Evolutionary conservation across 2,329 filamentous ascomycete genomes (phyloP), one percentile per base, ranked within the genome.

Genomic region (Rhytidhysteron rufulum): DNA sequence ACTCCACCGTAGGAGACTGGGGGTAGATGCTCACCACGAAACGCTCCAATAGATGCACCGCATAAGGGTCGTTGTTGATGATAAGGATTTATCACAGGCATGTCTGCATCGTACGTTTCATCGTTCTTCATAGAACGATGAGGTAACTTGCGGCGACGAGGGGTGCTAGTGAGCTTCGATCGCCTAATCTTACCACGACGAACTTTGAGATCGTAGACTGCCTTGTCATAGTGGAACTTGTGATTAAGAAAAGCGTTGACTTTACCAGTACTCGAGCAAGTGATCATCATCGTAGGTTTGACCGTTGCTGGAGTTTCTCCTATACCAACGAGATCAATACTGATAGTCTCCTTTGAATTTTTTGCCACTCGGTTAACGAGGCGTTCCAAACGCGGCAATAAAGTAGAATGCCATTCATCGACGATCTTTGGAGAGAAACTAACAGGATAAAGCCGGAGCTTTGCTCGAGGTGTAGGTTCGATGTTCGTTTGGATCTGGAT

Each of bases 41-140:
- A 96, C 1, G 90, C 90, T 5, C 91, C 91, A 43, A 97, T 96
- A 31, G 89, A 95, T 6, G 91, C 91, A 1, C 91, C 91, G 51
- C 90, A 95, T 0, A 80, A 67, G 1, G 91, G 91, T 17, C 78
- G 77, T 52, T 83, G 74, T 62, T 97, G 90, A 58, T 88, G 91
- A 43, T 81, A 82, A 1, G 82, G 81, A 55, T 94, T 95, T 51
- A 72, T 71, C 5, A 74, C 72, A 8, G 58, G 51, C 40, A 67
- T 58, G 9, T 69, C 66, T 5, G 53, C 60, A 35, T 57, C 53
- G 17, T 66, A 63, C 18, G 46, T 49, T 20, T 62, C 50, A 2
- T 54, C 58, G 34, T 64, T 66, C 55, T 62, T 62, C 65, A 67
- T 67, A 3, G 62, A 66, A 25, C 64, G 61, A 50, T 67, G 65